These are phyloP conservation scores for Phaeosphaeriaceae sp. DNA, from an alignment of 2,329 filamentous ascomycete species.

Conservation along the genomic window DNA sequence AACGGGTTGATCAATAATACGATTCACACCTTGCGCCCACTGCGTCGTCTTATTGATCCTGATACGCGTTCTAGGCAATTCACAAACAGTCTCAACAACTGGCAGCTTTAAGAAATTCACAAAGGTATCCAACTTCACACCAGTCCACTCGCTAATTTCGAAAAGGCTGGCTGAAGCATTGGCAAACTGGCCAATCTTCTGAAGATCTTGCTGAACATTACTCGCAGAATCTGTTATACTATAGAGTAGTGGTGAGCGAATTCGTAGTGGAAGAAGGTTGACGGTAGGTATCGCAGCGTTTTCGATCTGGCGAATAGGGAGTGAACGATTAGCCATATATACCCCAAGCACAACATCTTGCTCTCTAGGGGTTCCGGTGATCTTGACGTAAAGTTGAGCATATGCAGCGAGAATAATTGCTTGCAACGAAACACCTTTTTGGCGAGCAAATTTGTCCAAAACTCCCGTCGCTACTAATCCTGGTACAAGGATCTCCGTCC, in stretches of 20 bases:
- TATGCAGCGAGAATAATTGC: slow-evolving; percentile 77
- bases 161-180: slow-evolving; percentile 68
- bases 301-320: slow-evolving; percentile 58
- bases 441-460: slow-evolving; percentile 54
- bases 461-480: slow-evolving; percentile 51
- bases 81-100: slow-evolving; percentile 31
- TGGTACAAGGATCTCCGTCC: slow-evolving; percentile 57
- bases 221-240: slow-evolving; percentile 60
- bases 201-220: slow-evolving; percentile 71
- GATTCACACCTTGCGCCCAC: slow-evolving; percentile 29
- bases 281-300: slow-evolving; percentile 71
- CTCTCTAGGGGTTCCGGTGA: slow-evolving; percentile 24
- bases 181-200: slow-evolving; percentile 62
- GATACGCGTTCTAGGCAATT: slow-evolving; percentile 8
- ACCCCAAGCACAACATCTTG: slow-evolving; percentile 71
- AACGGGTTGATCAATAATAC: slow-evolving; percentile 11
- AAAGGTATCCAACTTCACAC: slow-evolving; percentile 71
- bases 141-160: slow-evolving; percentile 79
- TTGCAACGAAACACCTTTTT: slow-evolving; percentile 69
- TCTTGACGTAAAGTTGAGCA: slow-evolving; percentile 58
- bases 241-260: slow-evolving; percentile 49
- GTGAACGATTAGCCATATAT: slow-evolving; percentile 79
- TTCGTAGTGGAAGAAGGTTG: slow-evolving; percentile 75
- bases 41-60: slow-evolving; percentile 22
- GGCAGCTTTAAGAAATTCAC: slow-evolving; percentile 79